Percentiles rank a stretch among this genome's conserved stretches.
phyloP scores from a whole-genome alignment of 2,329 filamentous ascomycete species.

The Rhynchosporium secalis region DNA sequence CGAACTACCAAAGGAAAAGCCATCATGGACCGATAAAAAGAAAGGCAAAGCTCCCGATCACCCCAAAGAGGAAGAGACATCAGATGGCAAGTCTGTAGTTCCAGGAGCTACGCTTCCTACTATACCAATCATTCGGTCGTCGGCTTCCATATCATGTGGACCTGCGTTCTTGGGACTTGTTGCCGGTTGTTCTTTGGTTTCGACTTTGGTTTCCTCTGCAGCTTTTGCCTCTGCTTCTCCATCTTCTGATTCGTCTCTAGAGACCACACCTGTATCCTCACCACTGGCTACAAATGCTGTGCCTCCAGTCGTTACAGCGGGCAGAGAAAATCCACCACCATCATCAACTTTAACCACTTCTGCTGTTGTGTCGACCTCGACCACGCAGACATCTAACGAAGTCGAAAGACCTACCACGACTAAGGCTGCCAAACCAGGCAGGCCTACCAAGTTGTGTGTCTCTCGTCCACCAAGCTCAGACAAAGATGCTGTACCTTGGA shows the following conservation, averaged over 20 bases:
- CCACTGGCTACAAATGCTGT: not conserved
- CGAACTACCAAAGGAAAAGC: too few species aligned
- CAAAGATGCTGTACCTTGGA: not conserved
- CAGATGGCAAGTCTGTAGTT: too few species aligned
- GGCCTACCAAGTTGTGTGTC: not conserved
- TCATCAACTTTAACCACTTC: not conserved
- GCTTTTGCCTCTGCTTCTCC: not conserved
- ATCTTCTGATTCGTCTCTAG: not conserved
- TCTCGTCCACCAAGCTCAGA: not conserved
- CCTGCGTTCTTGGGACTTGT: too few species aligned
- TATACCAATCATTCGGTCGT: too few species aligned
- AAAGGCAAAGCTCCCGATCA: too few species aligned
- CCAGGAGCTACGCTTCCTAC: too few species aligned
- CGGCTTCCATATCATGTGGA: too few species aligned
- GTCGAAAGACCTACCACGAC: not conserved
- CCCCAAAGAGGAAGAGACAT: too few species aligned
- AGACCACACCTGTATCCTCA: not conserved
- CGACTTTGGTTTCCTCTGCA: not conserved
- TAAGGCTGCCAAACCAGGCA: constrained; percentile 10
- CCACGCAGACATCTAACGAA: not conserved
- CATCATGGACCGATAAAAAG: too few species aligned
- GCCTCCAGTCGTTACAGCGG: not conserved
- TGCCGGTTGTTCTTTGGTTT: too few species aligned
- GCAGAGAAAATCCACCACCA: not conserved
- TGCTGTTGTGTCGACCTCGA: constrained; percentile 21